Evolutionary conservation across 23 red algal genomes (phyloP).

Genomic region (Gracilariopsis chorda): DNA sequence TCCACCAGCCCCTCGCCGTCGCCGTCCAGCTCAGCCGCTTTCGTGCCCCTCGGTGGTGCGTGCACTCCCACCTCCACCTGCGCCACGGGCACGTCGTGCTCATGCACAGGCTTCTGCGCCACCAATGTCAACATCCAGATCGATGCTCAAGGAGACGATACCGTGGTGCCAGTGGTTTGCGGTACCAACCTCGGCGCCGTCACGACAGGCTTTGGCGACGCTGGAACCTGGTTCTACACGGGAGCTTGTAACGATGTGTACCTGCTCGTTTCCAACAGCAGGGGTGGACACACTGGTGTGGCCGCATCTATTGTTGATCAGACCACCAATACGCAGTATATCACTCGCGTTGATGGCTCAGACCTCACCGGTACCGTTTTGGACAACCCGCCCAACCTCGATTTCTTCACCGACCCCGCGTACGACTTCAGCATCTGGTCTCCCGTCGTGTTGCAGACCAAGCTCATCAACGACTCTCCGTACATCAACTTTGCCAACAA

Average conservation of each 20-base stretch:
- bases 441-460: background rate
- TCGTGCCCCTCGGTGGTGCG: background rate
- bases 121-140: slow-evolving; percentile 6
- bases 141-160: background rate
- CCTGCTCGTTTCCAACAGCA: background rate
- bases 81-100: slow-evolving; percentile 14
- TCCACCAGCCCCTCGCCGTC: too few species aligned
- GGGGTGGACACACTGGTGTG: background rate
- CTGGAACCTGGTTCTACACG: background rate
- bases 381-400: background rate
- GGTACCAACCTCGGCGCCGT: background rate
- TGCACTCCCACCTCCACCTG: background rate
- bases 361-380: background rate
- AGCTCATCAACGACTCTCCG: background rate
- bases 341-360: background rate
- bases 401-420: slow-evolving; percentile 29
- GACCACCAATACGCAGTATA: background rate
- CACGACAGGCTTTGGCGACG: background rate
- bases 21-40: background rate
- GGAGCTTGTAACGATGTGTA: slow-evolving; percentile 11
- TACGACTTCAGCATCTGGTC: slow-evolving; percentile 34
- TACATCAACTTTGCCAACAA: background rate
- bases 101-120: slow-evolving; percentile 7
- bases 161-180: background rate
- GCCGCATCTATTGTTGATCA: background rate